Evolutionary conservation across 2,329 filamentous ascomycete species (phyloP), one percentile per base, ranked within the genome.

Genomic region (Trichoderma atroviride): DNA sequence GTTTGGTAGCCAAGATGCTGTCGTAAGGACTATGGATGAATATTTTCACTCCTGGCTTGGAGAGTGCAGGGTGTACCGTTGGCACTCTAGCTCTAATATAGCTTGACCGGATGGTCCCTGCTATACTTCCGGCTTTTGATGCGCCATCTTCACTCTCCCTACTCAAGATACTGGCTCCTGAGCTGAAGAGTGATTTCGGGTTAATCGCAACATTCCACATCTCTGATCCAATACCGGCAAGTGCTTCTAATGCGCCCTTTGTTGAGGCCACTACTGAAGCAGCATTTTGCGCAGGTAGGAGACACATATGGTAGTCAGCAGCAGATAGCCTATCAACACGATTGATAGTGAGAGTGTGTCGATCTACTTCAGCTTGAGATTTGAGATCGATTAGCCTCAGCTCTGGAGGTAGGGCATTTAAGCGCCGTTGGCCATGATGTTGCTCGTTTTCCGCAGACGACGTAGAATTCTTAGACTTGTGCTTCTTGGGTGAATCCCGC

Each of bases 1-100:
- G 87, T 77, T 94, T 94, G 2, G 96, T 93, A 0, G 93, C 93
- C 67, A 97, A 83, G n/a, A 98, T 91, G 75, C 94, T 98, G 79
- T 99, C 96, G 76, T 96, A 99, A 0, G 96, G 96, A 74, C 94
- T 97, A 75, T 97, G 94, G 52, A 99, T 93, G 77, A 97, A 97
- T 19, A 99, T 92, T 76, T 98, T 86, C 74, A 85, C 79, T 1
- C 87, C 85, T 62, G 83, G 83, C 75, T 88, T 85, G 73, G 85
- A 75, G 72, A 91, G 78, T 74, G 83, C 84, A 67, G 87, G 80
- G 76, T 90, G 85, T 2, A 85, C 81, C 14, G 82, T 79, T 47
- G 79, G 78, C 3, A 76, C 72, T 4, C 72, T 70, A 7, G 75
- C 69, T 52, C 74, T 76, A 13, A 72, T 72, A 9, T 72, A 71